These are phyloP conservation scores for Aspergillus fijiensis DNA, from an alignment of 2,329 filamentous ascomycete species.

Conservation along the genomic window DNA sequence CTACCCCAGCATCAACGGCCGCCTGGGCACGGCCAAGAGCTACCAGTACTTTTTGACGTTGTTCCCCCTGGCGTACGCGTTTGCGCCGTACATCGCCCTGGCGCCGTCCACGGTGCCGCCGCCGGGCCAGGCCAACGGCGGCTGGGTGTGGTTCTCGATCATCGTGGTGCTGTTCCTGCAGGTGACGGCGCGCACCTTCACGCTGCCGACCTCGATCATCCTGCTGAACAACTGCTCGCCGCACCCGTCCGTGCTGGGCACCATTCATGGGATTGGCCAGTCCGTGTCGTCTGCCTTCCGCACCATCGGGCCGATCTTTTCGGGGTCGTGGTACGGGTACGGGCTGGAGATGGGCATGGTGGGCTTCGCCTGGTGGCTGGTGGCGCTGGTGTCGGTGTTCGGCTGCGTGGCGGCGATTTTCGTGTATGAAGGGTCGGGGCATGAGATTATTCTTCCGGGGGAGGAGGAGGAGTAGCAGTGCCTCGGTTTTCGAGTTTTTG, in stretches of 20 bases:
- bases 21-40: slow-evolving; percentile 66
- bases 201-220: slow-evolving; percentile 59
- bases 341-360: slow-evolving; percentile 57
- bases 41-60: slow-evolving; percentile 66
- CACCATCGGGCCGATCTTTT: slow-evolving; percentile 58
- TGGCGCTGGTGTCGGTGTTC: slow-evolving; percentile 54
- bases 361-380: slow-evolving; percentile 58
- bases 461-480: slow-evolving; percentile 34
- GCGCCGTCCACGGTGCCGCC: slow-evolving; percentile 57
- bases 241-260: slow-evolving; percentile 59
- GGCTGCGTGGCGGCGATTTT: slow-evolving; percentile 61
- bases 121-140: slow-evolving; percentile 38
- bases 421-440: slow-evolving; percentile 64
- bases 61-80: slow-evolving; percentile 71
- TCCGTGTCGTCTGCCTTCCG: slow-evolving; percentile 56
- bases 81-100: slow-evolving; percentile 69
- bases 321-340: slow-evolving; percentile 56
- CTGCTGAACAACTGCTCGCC: slow-evolving; percentile 61
- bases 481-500: neutral
- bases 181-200: slow-evolving; percentile 70
- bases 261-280: slow-evolving; percentile 60
- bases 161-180: slow-evolving; percentile 65
- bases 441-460: slow-evolving; percentile 52
- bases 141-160: slow-evolving; percentile 65
- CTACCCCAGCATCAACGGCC: slow-evolving; percentile 66